phyloP scores from a whole-genome alignment of 2,329 filamentous ascomycete species.

The Mollisiaceae sp. region DNA sequence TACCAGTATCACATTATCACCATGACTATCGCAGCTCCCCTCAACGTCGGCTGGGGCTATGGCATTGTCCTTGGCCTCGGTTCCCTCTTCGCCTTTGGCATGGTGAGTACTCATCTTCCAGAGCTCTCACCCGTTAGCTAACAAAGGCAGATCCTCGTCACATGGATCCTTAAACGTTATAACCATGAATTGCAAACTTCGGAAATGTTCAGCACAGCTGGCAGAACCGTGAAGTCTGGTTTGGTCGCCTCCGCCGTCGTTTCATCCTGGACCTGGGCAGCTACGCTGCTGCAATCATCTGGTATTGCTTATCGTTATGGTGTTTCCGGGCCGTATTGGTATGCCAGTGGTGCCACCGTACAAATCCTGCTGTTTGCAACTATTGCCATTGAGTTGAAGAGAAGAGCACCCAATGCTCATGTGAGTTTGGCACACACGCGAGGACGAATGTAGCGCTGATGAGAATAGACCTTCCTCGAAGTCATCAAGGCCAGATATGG shows the following conservation, averaged over 20 bases:
- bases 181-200: slow-evolving; percentile 84
- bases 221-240: slow-evolving; percentile 86
- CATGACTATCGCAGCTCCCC: slow-evolving; percentile 42
- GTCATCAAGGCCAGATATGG: slow-evolving; percentile 84
- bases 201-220: slow-evolving; percentile 91
- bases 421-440: slow-evolving; percentile 34
- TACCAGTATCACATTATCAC: slow-evolving; percentile 22
- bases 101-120: slow-evolving; percentile 51
- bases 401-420: slow-evolving; percentile 85
- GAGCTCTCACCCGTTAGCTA: neutral
- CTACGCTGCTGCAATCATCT: slow-evolving; percentile 78
- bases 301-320: slow-evolving; percentile 84
- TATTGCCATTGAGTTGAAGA: slow-evolving; percentile 87
- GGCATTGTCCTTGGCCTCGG: slow-evolving; percentile 65
- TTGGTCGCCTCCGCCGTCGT: slow-evolving; percentile 90
- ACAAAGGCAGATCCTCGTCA: slow-evolving; percentile 40
- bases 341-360: slow-evolving; percentile 75
- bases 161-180: slow-evolving; percentile 52
- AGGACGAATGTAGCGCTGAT: slow-evolving; percentile 15
- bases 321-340: slow-evolving; percentile 70
- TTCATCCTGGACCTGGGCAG: slow-evolving; percentile 92
- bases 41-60: slow-evolving; percentile 59
- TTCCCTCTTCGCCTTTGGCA: slow-evolving; percentile 65
- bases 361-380: slow-evolving; percentile 91
- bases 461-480: slow-evolving; percentile 69